Base-by-base conservation (phyloP, 805 yeast species). In the Metschnikowia colocasiae region DNA sequence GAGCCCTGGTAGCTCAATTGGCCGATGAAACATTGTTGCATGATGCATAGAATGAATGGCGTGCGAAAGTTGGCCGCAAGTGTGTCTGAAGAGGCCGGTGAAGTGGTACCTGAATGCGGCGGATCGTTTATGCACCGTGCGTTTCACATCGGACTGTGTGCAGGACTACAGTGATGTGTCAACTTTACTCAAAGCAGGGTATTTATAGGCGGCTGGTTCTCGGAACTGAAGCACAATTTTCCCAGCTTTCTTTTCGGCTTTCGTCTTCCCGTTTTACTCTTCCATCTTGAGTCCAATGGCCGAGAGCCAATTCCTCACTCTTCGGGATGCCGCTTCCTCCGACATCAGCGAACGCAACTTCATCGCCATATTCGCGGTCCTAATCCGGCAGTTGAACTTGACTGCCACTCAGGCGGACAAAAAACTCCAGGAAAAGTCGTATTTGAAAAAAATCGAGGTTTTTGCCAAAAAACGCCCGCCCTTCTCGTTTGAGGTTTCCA, bases 311-410 rank as follows among this genome's bases (percentile, higher is more conserved):
- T 36, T 36, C 25, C 38, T 35, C 40, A 27, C 22, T 13, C 42
- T 40, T 13, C 44, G 37, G 13, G 44, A 31, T 18, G 43, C 49
- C 43, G 15, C 47, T 37, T 18, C 40, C 30, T 15, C 40, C 9
- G 48, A 50, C 30, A 46, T 83, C 23, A 77, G 71, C 56, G 75
- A 70, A 40, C 73, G 75, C 37, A 90, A 86, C 55, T 55, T 86
- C 37, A 79, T 79, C 52, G 79, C 79, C 29, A 76, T 86, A 0
- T 88, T 66, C 59, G 74, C 87, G 0, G 64, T 81, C 26, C 52
- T 78, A 54, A 43, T 79, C 0, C 65, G 67, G 35, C 62, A 69
- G 29, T 65, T 85, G 37, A 46, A 62, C 2, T 58, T 71, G 23
- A 46, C 48, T 2, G 59, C 53, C 12, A 27, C n/a, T 45, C 18